Percentiles rank a stretch among this genome's conserved stretches.
Conservation (phyloP, 768 basidiomycete genomes). For the Imleria badia region DNA sequence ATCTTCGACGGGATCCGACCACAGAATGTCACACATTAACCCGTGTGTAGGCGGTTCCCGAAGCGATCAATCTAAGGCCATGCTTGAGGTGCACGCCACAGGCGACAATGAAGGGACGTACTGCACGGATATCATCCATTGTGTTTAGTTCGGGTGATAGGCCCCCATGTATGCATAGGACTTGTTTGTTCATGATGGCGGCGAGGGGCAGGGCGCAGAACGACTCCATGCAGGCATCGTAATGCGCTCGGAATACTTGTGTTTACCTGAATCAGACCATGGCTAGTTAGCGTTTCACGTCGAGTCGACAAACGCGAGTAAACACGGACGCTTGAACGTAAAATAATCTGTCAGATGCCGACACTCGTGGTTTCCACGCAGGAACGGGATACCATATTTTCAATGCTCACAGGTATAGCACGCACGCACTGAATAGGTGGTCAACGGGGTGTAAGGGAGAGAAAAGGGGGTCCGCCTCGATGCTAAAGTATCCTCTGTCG, state of each 20-base stretch:
- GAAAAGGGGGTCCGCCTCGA: conserved; percentile 57
- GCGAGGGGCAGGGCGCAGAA: conserved; percentile 95
- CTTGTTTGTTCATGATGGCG: conserved; percentile 99
- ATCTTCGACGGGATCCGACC: conserved; percentile 99
- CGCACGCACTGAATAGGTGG: conserved; percentile 69
- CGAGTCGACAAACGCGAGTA: neutral
- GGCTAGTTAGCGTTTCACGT: conserved; percentile 5
- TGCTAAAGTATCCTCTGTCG: conserved; percentile 91
- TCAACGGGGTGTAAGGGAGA: neutral
- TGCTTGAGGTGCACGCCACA: neutral
- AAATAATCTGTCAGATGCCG: conserved; percentile 98
- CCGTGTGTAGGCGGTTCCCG: conserved; percentile 97
- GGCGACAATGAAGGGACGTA: conserved; percentile 40
- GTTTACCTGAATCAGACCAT: conserved; percentile 92
- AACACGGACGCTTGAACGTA: conserved; percentile 95
- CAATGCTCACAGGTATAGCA: conserved; percentile 94
- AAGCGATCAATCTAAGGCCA: conserved; percentile 87
- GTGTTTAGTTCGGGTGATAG: conserved; percentile 94
- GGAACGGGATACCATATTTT: conserved; percentile 99
- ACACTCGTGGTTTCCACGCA: conserved; percentile 99
- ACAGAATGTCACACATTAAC: conserved; percentile 97
- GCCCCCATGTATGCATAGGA: conserved; percentile 97
- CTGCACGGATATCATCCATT: conserved; percentile 88
- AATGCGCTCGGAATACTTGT: conserved; percentile 98
- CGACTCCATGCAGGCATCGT: conserved; percentile 97